phyloP scores from a whole-genome alignment of 1,284 basidiomycete genomes.

The Neonothopanus nambi region DNA sequence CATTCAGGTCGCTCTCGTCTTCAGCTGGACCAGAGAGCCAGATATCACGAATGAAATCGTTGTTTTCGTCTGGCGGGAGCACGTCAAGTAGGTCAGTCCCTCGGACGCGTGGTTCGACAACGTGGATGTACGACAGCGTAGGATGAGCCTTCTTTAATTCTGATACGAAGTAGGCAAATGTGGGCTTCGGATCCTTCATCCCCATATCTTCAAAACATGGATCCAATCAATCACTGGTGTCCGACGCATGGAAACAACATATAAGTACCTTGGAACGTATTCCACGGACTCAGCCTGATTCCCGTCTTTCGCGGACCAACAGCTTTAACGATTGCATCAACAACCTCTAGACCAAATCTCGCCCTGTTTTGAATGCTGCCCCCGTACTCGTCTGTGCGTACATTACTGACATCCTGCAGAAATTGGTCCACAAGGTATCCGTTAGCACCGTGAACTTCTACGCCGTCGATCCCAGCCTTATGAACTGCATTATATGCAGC shows the following conservation, averaged over 20 bases:
- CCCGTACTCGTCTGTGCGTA: constrained; percentile 51
- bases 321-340: constrained; percentile 33
- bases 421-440: constrained; percentile 43
- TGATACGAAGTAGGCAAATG: constrained; percentile 39
- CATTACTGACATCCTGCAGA: constrained; percentile 37
- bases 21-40: constrained; percentile 24
- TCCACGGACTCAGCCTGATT: constrained; percentile 57
- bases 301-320: constrained; percentile 39
- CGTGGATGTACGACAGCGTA: constrained; percentile 58
- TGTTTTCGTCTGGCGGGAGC: constrained; percentile 29
- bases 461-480: constrained; percentile 45
- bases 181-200: constrained; percentile 46
- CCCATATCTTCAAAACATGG: constrained; percentile 39
- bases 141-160: constrained; percentile 37
- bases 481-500: constrained; percentile 39
- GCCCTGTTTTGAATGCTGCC: constrained; percentile 47
- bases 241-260: neutral
- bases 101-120: constrained; percentile 45
- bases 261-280: constrained; percentile 34
- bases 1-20: constrained; percentile 20
- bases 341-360: constrained; percentile 42
- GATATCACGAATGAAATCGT: constrained; percentile 35
- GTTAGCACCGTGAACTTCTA: constrained; percentile 34
- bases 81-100: constrained; percentile 16
- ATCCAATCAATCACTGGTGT: neutral